phyloP scores from a whole-genome alignment of 2,329 filamentous ascomycete genomes.

The Neofusicoccum laricinum region DNA sequence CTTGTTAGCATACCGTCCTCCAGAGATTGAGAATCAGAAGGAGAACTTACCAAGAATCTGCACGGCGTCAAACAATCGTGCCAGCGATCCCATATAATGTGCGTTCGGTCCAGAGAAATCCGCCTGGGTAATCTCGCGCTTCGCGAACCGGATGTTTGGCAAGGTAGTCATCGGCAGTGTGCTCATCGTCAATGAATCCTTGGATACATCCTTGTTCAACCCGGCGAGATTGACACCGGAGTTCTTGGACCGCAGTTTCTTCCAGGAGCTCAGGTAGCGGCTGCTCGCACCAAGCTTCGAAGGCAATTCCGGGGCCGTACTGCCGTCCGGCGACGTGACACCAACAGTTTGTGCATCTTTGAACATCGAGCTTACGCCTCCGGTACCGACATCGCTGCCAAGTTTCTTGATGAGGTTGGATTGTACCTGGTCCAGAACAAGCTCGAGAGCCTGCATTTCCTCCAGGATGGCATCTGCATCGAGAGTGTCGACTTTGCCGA shows the following conservation, averaged over 20 bases:
- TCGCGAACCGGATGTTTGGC: conserved; percentile 69
- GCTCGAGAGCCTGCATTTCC: conserved; percentile 89
- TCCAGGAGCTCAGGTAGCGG: conserved; percentile 80
- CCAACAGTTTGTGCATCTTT: conserved; percentile 58
- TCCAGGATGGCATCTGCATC: conserved; percentile 91
- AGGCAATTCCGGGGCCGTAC: conserved; percentile 6
- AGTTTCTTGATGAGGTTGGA: conserved; percentile 73
- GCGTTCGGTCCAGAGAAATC: conserved; percentile 81
- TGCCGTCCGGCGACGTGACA: conserved; percentile 25
- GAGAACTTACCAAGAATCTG: conserved; percentile 77
- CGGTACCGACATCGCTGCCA: conserved; percentile 87
- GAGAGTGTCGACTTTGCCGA: conserved; percentile 78
- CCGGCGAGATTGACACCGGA: conserved; percentile 56
- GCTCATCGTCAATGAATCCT: conserved; percentile 57
- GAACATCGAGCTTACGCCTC: conserved; percentile 70
- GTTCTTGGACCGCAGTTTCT: conserved; percentile 84
- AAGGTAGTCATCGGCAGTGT: conserved; percentile 65
- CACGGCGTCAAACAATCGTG: conserved; percentile 86
- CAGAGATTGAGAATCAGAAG: neutral
- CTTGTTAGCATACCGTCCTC: conserved; percentile 3
- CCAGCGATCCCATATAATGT: conserved; percentile 87
- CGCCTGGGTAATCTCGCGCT: conserved; percentile 66
- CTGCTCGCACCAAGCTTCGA: conserved; percentile 48
- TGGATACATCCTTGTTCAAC: conserved; percentile 41
- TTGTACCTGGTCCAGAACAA: conserved; percentile 83